phyloP scores from a whole-genome alignment of 108 stramenopile genomes.

The Cyclotella kingstonii region DNA sequence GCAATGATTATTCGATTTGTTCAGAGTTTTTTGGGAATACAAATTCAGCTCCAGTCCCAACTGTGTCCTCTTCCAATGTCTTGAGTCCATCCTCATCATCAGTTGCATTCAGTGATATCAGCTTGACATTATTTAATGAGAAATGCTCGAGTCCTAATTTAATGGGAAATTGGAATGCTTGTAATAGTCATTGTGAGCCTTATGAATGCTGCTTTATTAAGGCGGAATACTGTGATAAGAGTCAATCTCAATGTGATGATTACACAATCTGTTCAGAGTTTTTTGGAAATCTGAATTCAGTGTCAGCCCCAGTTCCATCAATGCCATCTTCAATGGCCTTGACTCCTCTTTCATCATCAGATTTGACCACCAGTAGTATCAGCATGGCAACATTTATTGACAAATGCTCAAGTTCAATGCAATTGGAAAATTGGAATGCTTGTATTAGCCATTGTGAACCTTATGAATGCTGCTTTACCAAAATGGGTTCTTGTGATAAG shows the following conservation, averaged over 20 bases:
- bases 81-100: background rate
- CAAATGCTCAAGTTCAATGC: no score
- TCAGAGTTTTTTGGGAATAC: background rate
- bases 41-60: background rate
- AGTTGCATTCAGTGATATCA: background rate
- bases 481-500: background rate
- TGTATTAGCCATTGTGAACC: slow-evolving; percentile 9
- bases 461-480: slow-evolving; percentile 24
- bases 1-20: background rate
- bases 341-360: no score
- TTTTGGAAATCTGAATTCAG: background rate
- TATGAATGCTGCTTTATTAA: slow-evolving; percentile 24
- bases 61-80: background rate
- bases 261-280: slow-evolving; percentile 10
- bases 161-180: slow-evolving; percentile 8
- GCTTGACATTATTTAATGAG: background rate
- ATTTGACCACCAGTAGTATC: no score
- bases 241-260: slow-evolving; percentile 1
- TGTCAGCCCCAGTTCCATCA: background rate
- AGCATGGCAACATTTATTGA: no score
- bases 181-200: slow-evolving; percentile 4
- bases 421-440: slow-evolving; percentile 7
- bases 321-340: no score
- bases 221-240: background rate
- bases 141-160: slow-evolving; percentile 4